These are phyloP conservation scores for Apostasia shenzhenica DNA, from an alignment of 106 monocot species.

Conservation along the genomic window DNA sequence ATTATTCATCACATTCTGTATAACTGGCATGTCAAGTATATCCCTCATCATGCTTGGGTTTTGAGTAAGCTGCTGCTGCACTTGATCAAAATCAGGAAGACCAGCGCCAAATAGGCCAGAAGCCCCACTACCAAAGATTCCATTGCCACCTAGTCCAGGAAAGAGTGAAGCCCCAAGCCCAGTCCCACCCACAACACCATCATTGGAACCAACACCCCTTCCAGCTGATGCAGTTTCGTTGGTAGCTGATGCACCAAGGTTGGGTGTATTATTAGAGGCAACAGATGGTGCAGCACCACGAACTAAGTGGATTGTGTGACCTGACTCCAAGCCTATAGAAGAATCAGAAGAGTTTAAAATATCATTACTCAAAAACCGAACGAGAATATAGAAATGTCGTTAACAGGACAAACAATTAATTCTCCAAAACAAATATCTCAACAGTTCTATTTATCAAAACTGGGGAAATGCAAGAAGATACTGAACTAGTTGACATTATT, in stretches of 20 bases:
- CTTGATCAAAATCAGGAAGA: conserved; percentile 64
- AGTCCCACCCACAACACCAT: conserved; percentile 27
- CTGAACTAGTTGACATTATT: no score
- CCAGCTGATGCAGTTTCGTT: conserved; percentile 4
- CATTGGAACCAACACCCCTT: conserved; percentile 14
- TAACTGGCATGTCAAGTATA: conserved; percentile 77
- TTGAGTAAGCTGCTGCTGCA: conserved; percentile 78
- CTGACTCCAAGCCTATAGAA: conserved; percentile 66
- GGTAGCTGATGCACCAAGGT: conserved; percentile 16
- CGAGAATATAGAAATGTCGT: no score
- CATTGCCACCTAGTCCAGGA: conserved; percentile 47
- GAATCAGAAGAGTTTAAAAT: not conserved
- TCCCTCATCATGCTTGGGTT: conserved; percentile 93
- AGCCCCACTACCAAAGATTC: conserved; percentile 24
- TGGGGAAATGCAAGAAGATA: no score
- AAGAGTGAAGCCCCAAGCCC: conserved; percentile 39
- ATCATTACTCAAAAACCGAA: no score
- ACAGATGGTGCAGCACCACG: conserved; percentile 52
- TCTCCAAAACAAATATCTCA: no score
- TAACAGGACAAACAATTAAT: no score
- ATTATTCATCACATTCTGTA: conserved; percentile 84
- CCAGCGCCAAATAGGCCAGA: conserved; percentile 50
- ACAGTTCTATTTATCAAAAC: no score
- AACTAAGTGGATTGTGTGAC: conserved; percentile 88
- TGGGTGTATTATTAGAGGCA: conserved; percentile 24